Base-by-base conservation (phyloP, 371 early-diverging fungal genomes). In the Capniomyces stellatus region DNA sequence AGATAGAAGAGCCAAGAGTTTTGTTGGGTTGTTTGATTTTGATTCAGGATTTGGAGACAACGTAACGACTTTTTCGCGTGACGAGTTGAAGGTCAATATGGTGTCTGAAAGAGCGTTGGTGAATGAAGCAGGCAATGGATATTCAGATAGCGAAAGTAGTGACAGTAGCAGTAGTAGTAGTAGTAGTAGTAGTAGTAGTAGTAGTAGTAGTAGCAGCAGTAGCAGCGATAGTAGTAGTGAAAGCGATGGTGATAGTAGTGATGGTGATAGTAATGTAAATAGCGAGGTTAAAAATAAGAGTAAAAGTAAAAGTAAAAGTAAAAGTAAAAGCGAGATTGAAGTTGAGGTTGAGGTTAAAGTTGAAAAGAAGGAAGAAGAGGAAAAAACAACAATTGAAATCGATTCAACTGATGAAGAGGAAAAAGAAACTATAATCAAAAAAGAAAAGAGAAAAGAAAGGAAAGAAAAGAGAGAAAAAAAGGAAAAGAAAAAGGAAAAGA, bases 31-130 rank as follows among this genome's bases (percentile, higher is more conserved):
- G n/a, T n/a, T n/a, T n/a, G n/a, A n/a, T n/a, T n/a, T n/a, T n/a
- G n/a, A n/a, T n/a, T n/a, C n/a, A n/a, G n/a, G n/a, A n/a, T n/a
- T n/a, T 25, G 30, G 3, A 10, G 48, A 48, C 15, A 48, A 48
- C 25, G 48, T 48, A 22, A 48, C 23, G 6, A 48, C 48, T 24
- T 48, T 48, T 48, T 48, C 48, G 30, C 3, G 48, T 3, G 48
- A 48, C 30, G 48, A 10, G 15, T 48, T 48, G 15, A 48, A 10
- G 30, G 27, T 48, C 15, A 48, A 48, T 4, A 48, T 29, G 3
- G 10, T n/a, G n/a, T n/a, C n/a, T n/a, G n/a, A n/a, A n/a, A n/a
- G n/a, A n/a, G n/a, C n/a, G n/a, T n/a, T n/a, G n/a, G n/a, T n/a
- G n/a, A n/a, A n/a, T n/a, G n/a, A n/a, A n/a, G n/a, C n/a, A n/a